Evolutionary conservation across 108 stramenopile genomes (phyloP).

Genomic region (Nitzschia inconspicua): DNA sequence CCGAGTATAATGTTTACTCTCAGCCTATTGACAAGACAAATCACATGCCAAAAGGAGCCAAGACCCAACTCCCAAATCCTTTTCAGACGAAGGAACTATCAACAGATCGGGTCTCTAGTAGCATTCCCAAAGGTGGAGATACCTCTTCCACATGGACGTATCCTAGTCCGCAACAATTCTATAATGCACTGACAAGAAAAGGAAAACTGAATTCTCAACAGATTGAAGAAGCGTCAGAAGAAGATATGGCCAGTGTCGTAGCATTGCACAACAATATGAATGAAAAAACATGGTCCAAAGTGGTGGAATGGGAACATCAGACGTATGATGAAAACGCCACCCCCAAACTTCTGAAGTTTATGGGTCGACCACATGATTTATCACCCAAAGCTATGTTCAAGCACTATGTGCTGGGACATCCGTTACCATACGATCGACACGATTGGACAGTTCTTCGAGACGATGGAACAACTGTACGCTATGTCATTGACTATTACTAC

Average conservation of each 20-base stretch:
- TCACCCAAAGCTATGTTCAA: slow-evolving; percentile 91
- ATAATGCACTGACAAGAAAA: slow-evolving; percentile 95
- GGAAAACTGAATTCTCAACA: slow-evolving; percentile 76
- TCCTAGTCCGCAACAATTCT: slow-evolving; percentile 98
- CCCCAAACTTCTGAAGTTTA: slow-evolving; percentile 86
- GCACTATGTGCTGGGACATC: slow-evolving; percentile 85
- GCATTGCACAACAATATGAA: slow-evolving; percentile 99
- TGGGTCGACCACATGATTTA: slow-evolving; percentile 91
- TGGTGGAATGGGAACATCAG: slow-evolving; percentile 92
- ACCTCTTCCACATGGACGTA: slow-evolving; percentile 86
- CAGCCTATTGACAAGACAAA: slow-evolving; percentile 96
- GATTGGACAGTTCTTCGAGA: slow-evolving; percentile 90
- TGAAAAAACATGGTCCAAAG: slow-evolving; percentile 93
- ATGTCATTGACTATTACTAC: slow-evolving; percentile 99
- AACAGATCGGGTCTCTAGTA: slow-evolving; percentile 81
- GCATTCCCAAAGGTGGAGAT: slow-evolving; percentile 86
- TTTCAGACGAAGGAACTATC: slow-evolving; percentile 57
- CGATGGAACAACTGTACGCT: slow-evolving; percentile 82
- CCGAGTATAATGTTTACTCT: slow-evolving; percentile 95
- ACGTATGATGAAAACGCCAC: slow-evolving; percentile 21
- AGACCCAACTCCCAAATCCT: slow-evolving; percentile 64
- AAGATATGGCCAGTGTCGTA: slow-evolving; percentile 87
- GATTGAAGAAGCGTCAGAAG: slow-evolving; percentile 46
- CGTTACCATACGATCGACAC: slow-evolving; percentile 97
- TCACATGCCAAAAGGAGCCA: slow-evolving; percentile 87